phyloP scores from a whole-genome alignment of 2,329 filamentous ascomycete species.

The Aschersonia sp. region DNA sequence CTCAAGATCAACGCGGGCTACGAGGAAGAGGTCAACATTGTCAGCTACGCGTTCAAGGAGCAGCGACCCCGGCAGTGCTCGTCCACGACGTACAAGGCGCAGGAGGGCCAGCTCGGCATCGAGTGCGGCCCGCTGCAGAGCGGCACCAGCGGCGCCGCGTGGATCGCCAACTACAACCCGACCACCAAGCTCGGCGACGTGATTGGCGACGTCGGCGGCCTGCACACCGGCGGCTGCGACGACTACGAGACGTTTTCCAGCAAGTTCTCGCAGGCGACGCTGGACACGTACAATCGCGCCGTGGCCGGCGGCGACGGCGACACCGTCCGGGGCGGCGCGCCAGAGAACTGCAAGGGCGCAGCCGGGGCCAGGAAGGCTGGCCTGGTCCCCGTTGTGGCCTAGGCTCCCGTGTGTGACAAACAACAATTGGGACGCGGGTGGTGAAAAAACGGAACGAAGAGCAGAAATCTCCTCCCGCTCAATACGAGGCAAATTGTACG shows the following conservation, averaged over 20 bases:
- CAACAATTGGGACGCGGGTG: too few relatives aligned
- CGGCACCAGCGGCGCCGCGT: conserved; percentile 5
- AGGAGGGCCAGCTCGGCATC: conserved; percentile 5
- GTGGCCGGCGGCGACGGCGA: not conserved
- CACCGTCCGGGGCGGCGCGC: conserved; percentile 1
- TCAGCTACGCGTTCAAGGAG: conserved; percentile 4
- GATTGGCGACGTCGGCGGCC: conserved; percentile 5
- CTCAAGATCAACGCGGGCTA: conserved; percentile 4
- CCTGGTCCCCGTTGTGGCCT: not conserved
- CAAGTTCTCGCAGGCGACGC: conserved; percentile 2
- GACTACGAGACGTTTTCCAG: conserved; percentile 4
- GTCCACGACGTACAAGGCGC: conserved; percentile 2
- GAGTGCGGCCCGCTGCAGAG: conserved; percentile 3
- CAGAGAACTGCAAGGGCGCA: conserved; percentile 1
- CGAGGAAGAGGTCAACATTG: conserved; percentile 2
- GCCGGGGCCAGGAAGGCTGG: not conserved
- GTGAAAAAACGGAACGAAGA: too few relatives aligned
- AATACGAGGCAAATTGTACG: too few relatives aligned
- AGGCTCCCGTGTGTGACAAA: not conserved
- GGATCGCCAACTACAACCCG: conserved; percentile 4
- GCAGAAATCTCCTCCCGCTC: too few relatives aligned
- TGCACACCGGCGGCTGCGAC: conserved; percentile 6
- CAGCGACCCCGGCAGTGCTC: conserved; percentile 5
- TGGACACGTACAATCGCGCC: conserved; percentile 1
- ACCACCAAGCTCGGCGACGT: conserved; percentile 1